phyloP scores from a whole-genome alignment of 2,329 filamentous ascomycete species.

The Trichoderma sp. region DNA sequence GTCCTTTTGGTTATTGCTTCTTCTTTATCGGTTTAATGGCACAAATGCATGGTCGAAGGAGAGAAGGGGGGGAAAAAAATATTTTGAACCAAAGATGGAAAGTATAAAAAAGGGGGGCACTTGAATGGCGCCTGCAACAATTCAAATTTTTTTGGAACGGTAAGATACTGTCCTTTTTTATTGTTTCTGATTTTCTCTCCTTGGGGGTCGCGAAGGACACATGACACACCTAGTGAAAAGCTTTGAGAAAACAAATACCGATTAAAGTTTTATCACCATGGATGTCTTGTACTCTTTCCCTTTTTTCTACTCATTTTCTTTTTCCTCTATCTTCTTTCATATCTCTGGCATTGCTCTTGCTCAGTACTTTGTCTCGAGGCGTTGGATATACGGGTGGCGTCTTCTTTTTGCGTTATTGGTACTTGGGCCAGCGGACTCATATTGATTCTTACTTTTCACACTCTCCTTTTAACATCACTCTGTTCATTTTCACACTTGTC shows the following conservation, averaged over 20 bases:
- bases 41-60: conserved; percentile 5
- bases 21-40: not conserved
- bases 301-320: not conserved
- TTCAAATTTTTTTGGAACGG: not conserved
- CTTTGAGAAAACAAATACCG: not conserved
- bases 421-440: not conserved
- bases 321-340: not conserved
- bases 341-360: not conserved
- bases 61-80: not conserved
- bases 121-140: not conserved
- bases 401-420: not conserved
- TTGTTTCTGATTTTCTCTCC: not conserved
- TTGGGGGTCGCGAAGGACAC: not conserved
- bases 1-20: not conserved
- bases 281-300: not conserved
- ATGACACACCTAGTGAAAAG: conserved; percentile 13
- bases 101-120: not conserved
- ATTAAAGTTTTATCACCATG: conserved; percentile 9
- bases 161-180: not conserved
- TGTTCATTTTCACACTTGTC: too few relatives aligned
- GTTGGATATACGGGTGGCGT: not conserved
- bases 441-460: not conserved
- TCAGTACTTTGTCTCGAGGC: not conserved
- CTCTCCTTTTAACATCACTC: not conserved
- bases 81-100: not conserved